Evolutionary conservation across 2,329 filamentous ascomycete genomes (phyloP).

Genomic region (Talaromyces sp.): DNA sequence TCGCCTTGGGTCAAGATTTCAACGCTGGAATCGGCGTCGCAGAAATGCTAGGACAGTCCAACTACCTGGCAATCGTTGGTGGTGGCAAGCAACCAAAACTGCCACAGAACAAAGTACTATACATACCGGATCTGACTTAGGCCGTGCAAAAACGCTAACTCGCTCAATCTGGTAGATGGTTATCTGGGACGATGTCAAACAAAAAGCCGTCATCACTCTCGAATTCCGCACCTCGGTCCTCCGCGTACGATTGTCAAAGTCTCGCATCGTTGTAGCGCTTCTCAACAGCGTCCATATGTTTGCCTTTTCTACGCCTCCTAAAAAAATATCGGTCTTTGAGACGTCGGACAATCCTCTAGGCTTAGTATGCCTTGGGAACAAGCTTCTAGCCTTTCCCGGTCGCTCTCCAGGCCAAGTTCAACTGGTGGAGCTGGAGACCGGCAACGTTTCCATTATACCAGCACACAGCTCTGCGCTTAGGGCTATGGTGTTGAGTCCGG

Average conservation of each 20-base stretch:
- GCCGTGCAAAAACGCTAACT: not conserved
- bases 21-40: slow-evolving; percentile 76
- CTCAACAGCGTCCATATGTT: slow-evolving; percentile 79
- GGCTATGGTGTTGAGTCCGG: slow-evolving; percentile 71
- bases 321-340: slow-evolving; percentile 69
- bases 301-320: slow-evolving; percentile 66
- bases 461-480: slow-evolving; percentile 76
- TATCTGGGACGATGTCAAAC: slow-evolving; percentile 85
- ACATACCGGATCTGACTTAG: not conserved
- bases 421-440: slow-evolving; percentile 69
- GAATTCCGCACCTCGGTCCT: slow-evolving; percentile 76
- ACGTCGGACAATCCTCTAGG: slow-evolving; percentile 81
- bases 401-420: slow-evolving; percentile 83
- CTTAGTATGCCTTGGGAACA: slow-evolving; percentile 69
- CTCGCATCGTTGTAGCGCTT: slow-evolving; percentile 73
- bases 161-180: slow-evolving; percentile 47
- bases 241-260: slow-evolving; percentile 69
- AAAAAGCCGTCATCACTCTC: slow-evolving; percentile 68
- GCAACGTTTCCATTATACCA: slow-evolving; percentile 87
- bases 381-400: slow-evolving; percentile 78
- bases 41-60: slow-evolving; percentile 80
- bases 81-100: slow-evolving; percentile 82
- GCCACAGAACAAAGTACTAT: slow-evolving; percentile 71
- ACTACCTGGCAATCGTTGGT: slow-evolving; percentile 84
- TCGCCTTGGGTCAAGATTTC: slow-evolving; percentile 51